Evolutionary conservation across 1,284 basidiomycete species (phyloP).

Genomic region (Mycena citricolor): DNA sequence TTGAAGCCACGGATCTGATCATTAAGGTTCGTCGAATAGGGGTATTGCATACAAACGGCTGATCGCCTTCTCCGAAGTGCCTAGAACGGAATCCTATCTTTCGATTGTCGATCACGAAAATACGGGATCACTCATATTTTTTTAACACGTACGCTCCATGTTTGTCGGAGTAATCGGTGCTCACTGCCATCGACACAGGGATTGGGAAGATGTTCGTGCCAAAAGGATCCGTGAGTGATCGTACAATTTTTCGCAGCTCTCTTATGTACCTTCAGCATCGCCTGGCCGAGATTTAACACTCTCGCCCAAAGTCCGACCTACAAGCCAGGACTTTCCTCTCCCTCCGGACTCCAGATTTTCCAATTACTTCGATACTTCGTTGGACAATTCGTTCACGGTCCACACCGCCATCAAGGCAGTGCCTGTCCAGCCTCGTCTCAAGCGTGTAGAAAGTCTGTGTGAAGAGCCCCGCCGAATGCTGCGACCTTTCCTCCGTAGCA

Average conservation of each 20-base stretch:
- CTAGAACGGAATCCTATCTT: constrained; percentile 54
- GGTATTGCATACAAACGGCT: background rate
- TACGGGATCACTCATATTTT: constrained; percentile 49
- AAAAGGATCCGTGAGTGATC: constrained; percentile 19
- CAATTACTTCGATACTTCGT: constrained; percentile 11
- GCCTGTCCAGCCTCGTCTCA: constrained; percentile 16
- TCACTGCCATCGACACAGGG: constrained; percentile 28
- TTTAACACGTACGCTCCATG: constrained; percentile 38
- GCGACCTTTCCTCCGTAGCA: constrained; percentile 8
- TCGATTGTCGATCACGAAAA: constrained; percentile 38
- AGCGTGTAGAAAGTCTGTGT: too few species aligned
- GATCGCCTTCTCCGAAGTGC: constrained; percentile 38
- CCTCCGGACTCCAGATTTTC: constrained; percentile 16
- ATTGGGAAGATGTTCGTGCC: constrained; percentile 42
- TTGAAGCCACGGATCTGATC: constrained; percentile 40
- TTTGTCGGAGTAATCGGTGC: background rate
- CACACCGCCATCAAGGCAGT: constrained; percentile 22
- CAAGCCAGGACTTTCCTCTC: constrained; percentile 21
- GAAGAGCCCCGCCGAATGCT: constrained; percentile 3
- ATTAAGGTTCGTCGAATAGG: constrained; percentile 32
- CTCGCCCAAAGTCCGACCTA: constrained; percentile 18
- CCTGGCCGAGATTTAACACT: constrained; percentile 4
- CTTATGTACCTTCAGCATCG: constrained; percentile 13
- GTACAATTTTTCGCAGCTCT: constrained; percentile 3
- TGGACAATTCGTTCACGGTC: constrained; percentile 19